Percentiles rank a stretch among this genome's conserved stretches.
phyloP scores from a whole-genome alignment of 164 flowering plant genomes.

The Liriodendron chinense region DNA sequence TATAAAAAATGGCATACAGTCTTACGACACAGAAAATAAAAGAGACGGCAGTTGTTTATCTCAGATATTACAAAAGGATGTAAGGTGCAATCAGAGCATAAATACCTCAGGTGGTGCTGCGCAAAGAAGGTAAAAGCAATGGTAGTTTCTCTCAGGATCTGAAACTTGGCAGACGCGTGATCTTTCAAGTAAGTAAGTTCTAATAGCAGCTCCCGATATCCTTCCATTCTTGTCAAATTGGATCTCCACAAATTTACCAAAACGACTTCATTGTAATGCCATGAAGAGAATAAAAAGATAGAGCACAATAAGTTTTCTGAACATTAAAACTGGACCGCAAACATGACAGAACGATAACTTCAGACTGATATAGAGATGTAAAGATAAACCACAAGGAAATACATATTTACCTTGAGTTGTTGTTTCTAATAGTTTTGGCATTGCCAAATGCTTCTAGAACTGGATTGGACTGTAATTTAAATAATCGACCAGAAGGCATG shows the following conservation, averaged over 20 bases:
- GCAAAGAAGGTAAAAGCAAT: conserved; percentile 83
- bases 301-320: conserved; percentile 9
- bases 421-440: conserved; percentile 82
- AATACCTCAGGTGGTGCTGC: conserved; percentile 83
- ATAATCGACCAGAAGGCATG: conserved; percentile 5
- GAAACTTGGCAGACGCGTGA: conserved; percentile 88
- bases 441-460: conserved; percentile 90
- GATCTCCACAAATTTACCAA: conserved; percentile 84
- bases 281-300: conserved; percentile 9
- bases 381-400: background rate
- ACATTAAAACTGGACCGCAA: conserved; percentile 1
- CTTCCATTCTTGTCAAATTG: conserved; percentile 81
- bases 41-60: background rate
- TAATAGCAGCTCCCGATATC: conserved; percentile 79
- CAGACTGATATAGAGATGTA: background rate
- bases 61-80: background rate
- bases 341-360: background rate
- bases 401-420: conserved; percentile 66
- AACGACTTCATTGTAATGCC: conserved; percentile 51
- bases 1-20: background rate
- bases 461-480: conserved; percentile 66
- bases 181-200: conserved; percentile 77
- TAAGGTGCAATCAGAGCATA: background rate
- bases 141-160: conserved; percentile 81
- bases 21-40: background rate